Conservation (phyloP, 208 protist genomes). For the Leishmania major region DNA sequence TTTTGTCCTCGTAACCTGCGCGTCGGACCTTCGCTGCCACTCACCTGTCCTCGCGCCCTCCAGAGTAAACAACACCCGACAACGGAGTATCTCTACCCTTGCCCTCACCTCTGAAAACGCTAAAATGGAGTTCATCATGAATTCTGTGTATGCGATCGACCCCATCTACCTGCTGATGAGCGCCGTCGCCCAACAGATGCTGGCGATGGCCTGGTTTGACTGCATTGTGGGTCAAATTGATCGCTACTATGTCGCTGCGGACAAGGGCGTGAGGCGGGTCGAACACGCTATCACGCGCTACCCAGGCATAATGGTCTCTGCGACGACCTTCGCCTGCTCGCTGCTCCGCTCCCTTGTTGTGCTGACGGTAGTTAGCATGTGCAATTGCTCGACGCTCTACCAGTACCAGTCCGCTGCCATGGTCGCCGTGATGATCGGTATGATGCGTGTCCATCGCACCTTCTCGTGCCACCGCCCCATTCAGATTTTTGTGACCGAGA, state of each 20-base stretch:
- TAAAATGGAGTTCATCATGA: slow-evolving; percentile 23
- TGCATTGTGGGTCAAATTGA: slow-evolving; percentile 72
- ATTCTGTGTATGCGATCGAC: slow-evolving; percentile 43
- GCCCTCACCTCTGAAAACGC: not conserved
- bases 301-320: slow-evolving; percentile 35
- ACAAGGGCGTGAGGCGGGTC: slow-evolving; percentile 84
- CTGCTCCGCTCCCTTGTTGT: slow-evolving; percentile 53
- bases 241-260: slow-evolving; percentile 81
- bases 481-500: slow-evolving; percentile 72
- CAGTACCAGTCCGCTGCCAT: slow-evolving; percentile 74
- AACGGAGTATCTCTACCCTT: not conserved
- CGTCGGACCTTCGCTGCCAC: not conserved
- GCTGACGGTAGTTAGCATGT: slow-evolving; percentile 39
- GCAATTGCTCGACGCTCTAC: slow-evolving; percentile 47
- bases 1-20: not conserved
- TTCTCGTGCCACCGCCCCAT: slow-evolving; percentile 82
- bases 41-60: not conserved
- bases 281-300: slow-evolving; percentile 83
- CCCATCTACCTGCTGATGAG: slow-evolving; percentile 48
- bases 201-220: slow-evolving; percentile 81
- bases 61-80: not conserved
- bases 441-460: slow-evolving; percentile 60
- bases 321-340: slow-evolving; percentile 47
- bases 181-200: slow-evolving; percentile 67
- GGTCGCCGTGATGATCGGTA: slow-evolving; percentile 45